phyloP scores from a whole-genome alignment of 2,329 filamentous ascomycete genomes.

The Scedosporium minutisporum region DNA sequence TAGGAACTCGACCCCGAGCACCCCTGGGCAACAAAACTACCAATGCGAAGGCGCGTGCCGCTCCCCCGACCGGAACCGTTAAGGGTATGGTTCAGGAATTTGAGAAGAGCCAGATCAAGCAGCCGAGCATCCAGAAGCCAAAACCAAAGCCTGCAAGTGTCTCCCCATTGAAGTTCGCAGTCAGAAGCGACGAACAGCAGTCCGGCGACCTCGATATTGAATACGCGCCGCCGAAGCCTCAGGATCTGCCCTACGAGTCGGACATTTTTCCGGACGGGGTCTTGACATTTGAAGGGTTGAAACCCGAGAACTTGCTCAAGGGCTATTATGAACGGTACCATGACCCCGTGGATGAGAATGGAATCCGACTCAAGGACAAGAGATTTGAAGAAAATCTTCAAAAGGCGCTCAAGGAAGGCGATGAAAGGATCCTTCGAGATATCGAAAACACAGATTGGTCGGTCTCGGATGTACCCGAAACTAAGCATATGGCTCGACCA shows the following conservation, averaged over 20 bases:
- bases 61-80: slow-evolving; percentile 54
- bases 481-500: slow-evolving; percentile 18
- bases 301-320: slow-evolving; percentile 48
- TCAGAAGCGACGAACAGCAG: slow-evolving; percentile 44
- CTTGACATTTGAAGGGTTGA: slow-evolving; percentile 47
- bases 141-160: slow-evolving; percentile 45
- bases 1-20: slow-evolving; percentile 53
- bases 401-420: slow-evolving; percentile 44
- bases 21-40: slow-evolving; percentile 92
- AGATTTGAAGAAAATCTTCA: slow-evolving; percentile 46
- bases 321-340: slow-evolving; percentile 53
- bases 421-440: slow-evolving; percentile 58
- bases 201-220: slow-evolving; percentile 67
- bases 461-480: slow-evolving; percentile 44
- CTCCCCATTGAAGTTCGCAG: slow-evolving; percentile 51
- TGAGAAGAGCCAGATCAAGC: slow-evolving; percentile 53
- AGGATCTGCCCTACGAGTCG: slow-evolving; percentile 57
- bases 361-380: slow-evolving; percentile 52
- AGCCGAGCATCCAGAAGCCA: slow-evolving; percentile 47
- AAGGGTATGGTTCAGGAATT: slow-evolving; percentile 49
- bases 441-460: slow-evolving; percentile 55
- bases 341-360: slow-evolving; percentile 58
- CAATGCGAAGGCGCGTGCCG: slow-evolving; percentile 69
- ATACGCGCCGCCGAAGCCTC: slow-evolving; percentile 71
- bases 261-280: slow-evolving; percentile 53